Conservation (phyloP, 306 rosid genomes). For the Medicago ruthenica region DNA sequence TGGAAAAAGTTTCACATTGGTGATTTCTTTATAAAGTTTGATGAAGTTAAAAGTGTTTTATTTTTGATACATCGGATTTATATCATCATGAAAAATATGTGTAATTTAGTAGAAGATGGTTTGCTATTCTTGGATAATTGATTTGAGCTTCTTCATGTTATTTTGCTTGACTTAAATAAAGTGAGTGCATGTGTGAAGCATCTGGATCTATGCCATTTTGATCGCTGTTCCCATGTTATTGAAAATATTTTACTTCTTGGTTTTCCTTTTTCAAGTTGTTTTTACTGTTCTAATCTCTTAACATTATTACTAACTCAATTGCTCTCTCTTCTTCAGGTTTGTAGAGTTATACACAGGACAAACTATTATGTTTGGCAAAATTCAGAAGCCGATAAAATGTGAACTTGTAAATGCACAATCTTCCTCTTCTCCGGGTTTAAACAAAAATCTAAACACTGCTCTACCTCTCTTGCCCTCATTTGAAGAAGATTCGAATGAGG, state of each 20-base stretch:
- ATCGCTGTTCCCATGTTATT: conserved; percentile 21
- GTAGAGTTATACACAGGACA: conserved; percentile 63
- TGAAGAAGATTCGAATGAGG: conserved; percentile 45
- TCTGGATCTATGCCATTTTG: conserved; percentile 3
- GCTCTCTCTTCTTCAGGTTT: conserved; percentile 59
- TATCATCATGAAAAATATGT: conserved; percentile 26
- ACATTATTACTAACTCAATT: neutral
- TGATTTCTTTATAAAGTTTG: conserved; percentile 34
- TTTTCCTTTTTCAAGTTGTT: conserved; percentile 16
- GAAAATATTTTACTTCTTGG: conserved; percentile 4
- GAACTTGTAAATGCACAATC: conserved; percentile 55
- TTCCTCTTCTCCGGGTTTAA: conserved; percentile 40
- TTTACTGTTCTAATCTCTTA: conserved; percentile 32
- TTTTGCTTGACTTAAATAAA: conserved; percentile 11
- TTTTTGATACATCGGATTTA: conserved; percentile 1
- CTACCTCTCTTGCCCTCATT: conserved; percentile 36
- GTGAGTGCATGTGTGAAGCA: conserved; percentile 25
- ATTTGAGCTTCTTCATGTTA: conserved; percentile 35
- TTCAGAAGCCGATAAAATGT: conserved; percentile 79
- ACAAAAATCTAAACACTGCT: conserved; percentile 14
- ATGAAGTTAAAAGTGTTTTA: conserved; percentile 5
- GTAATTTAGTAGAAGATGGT: conserved; percentile 7
- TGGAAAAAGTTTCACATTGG: conserved; percentile 8
- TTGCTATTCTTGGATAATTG: conserved; percentile 24
- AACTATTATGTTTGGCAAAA: conserved; percentile 68